A percentile compares a stretch with the other conserved stretches of the same genome.
These are phyloP conservation scores for Boletus sp. DNA, from an alignment of 768 basidiomycete species.

Conservation along the genomic window DNA sequence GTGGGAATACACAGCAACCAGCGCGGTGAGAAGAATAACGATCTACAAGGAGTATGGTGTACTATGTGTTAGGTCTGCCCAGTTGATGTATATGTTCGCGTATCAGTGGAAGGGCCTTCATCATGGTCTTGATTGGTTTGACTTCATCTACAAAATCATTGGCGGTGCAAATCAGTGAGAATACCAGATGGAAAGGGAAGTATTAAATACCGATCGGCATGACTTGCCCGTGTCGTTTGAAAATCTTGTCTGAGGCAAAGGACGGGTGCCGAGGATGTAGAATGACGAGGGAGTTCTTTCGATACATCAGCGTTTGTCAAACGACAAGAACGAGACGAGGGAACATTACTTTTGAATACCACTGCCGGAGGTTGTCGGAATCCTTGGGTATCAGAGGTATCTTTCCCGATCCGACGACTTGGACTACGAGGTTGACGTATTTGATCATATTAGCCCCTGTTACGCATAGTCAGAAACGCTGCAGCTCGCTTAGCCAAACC, in stretches of 20 bases:
- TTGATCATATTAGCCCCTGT: constrained; percentile 55
- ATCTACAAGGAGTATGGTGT: background rate
- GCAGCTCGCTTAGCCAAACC: background rate
- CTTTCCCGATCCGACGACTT: constrained; percentile 69
- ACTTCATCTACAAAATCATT: constrained; percentile 50
- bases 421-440: constrained; percentile 68
- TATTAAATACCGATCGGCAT: constrained; percentile 55
- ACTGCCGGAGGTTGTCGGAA: constrained; percentile 54
- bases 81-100: constrained; percentile 49
- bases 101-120: constrained; percentile 62
- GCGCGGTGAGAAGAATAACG: background rate
- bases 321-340: constrained; percentile 12
- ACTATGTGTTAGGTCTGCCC: constrained; percentile 11
- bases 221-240: constrained; percentile 65
- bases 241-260: constrained; percentile 37
- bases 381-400: constrained; percentile 55
- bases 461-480: background rate
- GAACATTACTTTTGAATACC: constrained; percentile 65
- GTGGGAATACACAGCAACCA: constrained; percentile 7
- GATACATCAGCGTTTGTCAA: constrained; percentile 6
- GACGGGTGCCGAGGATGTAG: constrained; percentile 63
- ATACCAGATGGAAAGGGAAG: background rate
- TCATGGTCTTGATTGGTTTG: constrained; percentile 75
- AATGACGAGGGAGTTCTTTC: constrained; percentile 69
- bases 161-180: background rate